Conservation (phyloP, 768 basidiomycete species). For the Leccinum boreale region DNA sequence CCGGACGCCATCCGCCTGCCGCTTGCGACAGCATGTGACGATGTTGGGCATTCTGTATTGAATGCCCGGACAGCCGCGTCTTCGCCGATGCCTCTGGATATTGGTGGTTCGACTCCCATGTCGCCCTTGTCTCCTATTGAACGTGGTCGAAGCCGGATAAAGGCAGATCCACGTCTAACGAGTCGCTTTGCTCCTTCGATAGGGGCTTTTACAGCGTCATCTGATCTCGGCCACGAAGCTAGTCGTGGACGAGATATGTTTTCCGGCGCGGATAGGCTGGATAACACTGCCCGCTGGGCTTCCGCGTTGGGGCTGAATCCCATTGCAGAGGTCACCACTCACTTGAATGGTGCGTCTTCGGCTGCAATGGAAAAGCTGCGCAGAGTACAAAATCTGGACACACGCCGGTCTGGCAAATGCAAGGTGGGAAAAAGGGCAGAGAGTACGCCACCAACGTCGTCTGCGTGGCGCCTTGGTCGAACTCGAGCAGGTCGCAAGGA, state of each 20-base stretch:
- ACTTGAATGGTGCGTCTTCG: constrained; percentile 11
- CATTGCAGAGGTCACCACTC: constrained; percentile 22
- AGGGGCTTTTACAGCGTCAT: constrained; percentile 23
- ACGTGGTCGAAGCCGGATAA: constrained; percentile 28
- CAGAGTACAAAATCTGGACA: constrained; percentile 13
- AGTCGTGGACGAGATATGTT: constrained; percentile 19
- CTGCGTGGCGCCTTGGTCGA: constrained; percentile 16
- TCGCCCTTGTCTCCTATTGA: constrained; percentile 24
- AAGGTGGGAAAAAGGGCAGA: constrained; percentile 24
- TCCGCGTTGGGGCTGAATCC: constrained; percentile 20
- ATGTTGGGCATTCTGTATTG: constrained; percentile 21
- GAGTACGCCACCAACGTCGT: constrained; percentile 28
- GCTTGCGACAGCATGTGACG: constrained; percentile 26
- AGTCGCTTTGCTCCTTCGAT: constrained; percentile 22
- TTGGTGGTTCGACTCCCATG: constrained; percentile 21
- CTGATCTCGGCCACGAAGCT: constrained; percentile 22
- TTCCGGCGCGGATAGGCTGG: constrained; percentile 21
- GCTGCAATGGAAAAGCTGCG: constrained; percentile 21
- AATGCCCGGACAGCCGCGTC: constrained; percentile 12
- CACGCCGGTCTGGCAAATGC: neutral
- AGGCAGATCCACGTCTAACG: constrained; percentile 7
- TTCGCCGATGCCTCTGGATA: constrained; percentile 25
- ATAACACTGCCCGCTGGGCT: constrained; percentile 29
- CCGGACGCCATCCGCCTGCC: constrained; percentile 23
- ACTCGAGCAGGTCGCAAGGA: constrained; percentile 14